A percentile compares a stretch with the other conserved stretches of the same genome.
phyloP scores from a whole-genome alignment of 2,329 filamentous ascomycete species.

The Chaetothyriales sp. region DNA sequence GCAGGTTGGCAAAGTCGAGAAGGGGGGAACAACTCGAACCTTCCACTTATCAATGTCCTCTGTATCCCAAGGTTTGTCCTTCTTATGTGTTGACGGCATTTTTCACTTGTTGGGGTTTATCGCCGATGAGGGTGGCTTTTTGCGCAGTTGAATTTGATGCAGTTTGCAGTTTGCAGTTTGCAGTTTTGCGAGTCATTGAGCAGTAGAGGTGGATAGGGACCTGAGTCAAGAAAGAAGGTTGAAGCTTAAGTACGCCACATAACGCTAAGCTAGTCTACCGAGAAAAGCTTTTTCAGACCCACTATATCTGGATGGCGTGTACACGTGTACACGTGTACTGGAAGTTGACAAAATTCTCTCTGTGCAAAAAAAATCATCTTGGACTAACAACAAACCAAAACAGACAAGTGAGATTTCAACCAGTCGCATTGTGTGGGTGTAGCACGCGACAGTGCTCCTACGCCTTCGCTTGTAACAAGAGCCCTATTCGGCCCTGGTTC shows the following conservation, averaged over 20 bases:
- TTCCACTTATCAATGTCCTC: conserved; percentile 98
- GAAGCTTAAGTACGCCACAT: neutral
- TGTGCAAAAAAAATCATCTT: neutral
- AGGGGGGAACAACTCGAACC: conserved; percentile 26
- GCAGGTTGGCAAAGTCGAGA: neutral
- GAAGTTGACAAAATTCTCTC: neutral
- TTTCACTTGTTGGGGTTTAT: conserved; percentile 12
- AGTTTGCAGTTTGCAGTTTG: too few relatives aligned
- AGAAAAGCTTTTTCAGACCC: neutral
- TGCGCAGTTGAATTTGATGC: neutral
- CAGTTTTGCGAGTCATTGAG: neutral
- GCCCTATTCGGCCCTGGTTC: neutral
- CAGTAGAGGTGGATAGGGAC: neutral
- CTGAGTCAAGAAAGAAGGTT: neutral
- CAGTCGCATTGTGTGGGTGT: neutral
- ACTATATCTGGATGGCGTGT: neutral
- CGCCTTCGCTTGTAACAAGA: neutral
- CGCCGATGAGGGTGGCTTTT: neutral
- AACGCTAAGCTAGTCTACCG: neutral
- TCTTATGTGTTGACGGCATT: conserved; percentile 82
- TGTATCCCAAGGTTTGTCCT: conserved; percentile 87
- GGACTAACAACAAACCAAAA: neutral
- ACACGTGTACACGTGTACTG: too few relatives aligned
- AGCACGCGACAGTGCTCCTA: neutral
- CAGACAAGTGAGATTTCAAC: neutral